Percentiles rank a stretch among this genome's conserved stretches.
phyloP scores from a whole-genome alignment of 441 rosid genomes.

The Mallotus japonicus region DNA sequence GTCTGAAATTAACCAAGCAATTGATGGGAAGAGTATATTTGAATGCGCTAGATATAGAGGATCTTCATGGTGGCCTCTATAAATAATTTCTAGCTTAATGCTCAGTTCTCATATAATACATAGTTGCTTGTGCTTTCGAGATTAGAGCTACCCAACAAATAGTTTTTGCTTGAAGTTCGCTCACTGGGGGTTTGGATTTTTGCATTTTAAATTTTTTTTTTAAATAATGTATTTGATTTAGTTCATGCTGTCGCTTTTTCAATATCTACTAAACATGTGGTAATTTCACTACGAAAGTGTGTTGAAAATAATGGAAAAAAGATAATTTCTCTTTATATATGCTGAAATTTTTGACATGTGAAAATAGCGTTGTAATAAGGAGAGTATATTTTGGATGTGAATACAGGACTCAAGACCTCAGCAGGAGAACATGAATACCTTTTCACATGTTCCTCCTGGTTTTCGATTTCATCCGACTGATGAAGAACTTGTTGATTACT shows the following conservation, averaged over 20 bases:
- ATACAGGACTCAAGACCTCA: constrained; percentile 36
- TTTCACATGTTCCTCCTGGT: constrained; percentile 94
- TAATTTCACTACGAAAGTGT: too few species aligned
- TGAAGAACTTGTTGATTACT: constrained; percentile 98
- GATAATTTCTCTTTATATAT: not conserved
- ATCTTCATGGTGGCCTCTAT: not conserved
- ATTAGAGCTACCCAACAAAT: too few species aligned
- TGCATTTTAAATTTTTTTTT: too few species aligned
- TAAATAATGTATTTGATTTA: not conserved
- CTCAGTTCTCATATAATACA: too few species aligned
- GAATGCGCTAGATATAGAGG: not conserved
- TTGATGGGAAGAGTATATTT: not conserved
- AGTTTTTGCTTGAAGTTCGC: too few species aligned
- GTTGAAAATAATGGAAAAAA: not conserved
- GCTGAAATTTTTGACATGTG: too few species aligned
- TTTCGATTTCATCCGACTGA: constrained; percentile 98
- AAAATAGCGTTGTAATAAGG: too few species aligned
- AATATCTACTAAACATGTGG: too few species aligned
- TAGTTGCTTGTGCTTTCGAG: too few species aligned
- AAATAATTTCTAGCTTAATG: too few species aligned
- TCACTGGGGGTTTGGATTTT: too few species aligned
- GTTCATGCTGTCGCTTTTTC: not conserved
- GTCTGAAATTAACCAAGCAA: not conserved
- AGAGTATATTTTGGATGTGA: not conserved
- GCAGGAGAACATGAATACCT: constrained; percentile 60